phyloP scores from a whole-genome alignment of 352 stramenopile genomes.

The Globisporangium canariense region DNA sequence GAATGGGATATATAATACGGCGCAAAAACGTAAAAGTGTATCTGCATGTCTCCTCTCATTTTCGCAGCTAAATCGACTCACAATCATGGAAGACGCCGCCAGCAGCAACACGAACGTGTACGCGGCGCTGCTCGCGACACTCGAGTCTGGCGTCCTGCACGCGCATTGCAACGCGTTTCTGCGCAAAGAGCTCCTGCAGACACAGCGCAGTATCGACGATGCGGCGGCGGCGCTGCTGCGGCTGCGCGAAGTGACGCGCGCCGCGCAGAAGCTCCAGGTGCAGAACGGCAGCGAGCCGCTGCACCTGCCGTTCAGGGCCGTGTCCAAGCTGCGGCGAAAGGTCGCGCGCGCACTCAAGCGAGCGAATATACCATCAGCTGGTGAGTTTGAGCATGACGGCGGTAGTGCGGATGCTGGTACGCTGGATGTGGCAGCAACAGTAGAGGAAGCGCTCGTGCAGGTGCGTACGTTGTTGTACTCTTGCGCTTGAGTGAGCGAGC shows the following conservation, averaged over 20 bases:
- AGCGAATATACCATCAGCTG: background rate
- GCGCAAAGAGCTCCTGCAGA: background rate
- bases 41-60: too few species aligned
- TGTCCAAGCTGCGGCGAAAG: background rate
- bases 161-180: background rate
- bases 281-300: background rate
- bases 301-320: background rate
- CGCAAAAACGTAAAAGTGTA: too few species aligned
- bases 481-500: too few species aligned
- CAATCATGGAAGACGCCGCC: background rate
- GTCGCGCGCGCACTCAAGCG: background rate
- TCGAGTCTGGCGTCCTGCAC: background rate
- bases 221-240: conserved; percentile 2
- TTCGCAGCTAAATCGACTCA: background rate
- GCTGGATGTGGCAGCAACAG: too few species aligned
- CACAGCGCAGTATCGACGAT: background rate
- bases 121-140: conserved; percentile 3
- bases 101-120: background rate
- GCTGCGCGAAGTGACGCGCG: conserved; percentile 7
- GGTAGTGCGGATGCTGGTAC: too few species aligned
- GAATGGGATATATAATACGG: too few species aligned
- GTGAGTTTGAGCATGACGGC: too few species aligned
- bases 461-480: too few species aligned
- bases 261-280: conserved; percentile 6
- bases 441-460: too few species aligned